A percentile compares a stretch with the other conserved stretches of the same genome.
These are phyloP conservation scores for Stenocarpella maydis DNA, from an alignment of 2,329 filamentous ascomycete genomes.

Conservation along the genomic window DNA sequence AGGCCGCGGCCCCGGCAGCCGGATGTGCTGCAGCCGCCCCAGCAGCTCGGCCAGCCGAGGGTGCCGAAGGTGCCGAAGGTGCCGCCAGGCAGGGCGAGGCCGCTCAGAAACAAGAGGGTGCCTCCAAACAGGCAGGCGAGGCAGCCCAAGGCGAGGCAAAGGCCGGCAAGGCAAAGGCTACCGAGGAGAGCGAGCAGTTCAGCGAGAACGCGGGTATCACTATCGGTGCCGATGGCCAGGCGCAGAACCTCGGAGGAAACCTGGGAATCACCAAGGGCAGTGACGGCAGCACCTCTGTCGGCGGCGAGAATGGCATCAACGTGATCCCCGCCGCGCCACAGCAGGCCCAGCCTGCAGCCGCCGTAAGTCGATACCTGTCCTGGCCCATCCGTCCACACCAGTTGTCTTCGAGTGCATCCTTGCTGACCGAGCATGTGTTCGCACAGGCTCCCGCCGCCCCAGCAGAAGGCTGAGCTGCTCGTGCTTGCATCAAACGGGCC, in stretches of 20 bases:
- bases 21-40: constrained; percentile 1
- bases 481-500: not conserved
- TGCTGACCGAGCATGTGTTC: not conserved
- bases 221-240: constrained; percentile 27
- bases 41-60: constrained; percentile 3
- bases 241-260: constrained; percentile 33
- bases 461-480: constrained; percentile 9
- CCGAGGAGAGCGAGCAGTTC: constrained; percentile 34
- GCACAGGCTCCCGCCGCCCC: constrained; percentile 3
- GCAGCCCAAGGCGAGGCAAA: constrained; percentile 5
- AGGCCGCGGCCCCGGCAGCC: not conserved
- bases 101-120: not conserved
- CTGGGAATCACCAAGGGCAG: constrained; percentile 33
- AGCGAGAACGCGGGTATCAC: constrained; percentile 34
- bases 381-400: no score
- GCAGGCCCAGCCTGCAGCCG: not conserved
- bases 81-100: not conserved
- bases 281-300: constrained; percentile 33
- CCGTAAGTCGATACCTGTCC: not conserved
- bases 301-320: constrained; percentile 34
- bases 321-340: constrained; percentile 14
- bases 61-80: not conserved
- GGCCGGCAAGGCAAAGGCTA: constrained; percentile 25
- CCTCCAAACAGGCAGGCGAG: not conserved
- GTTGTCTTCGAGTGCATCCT: not conserved